These are phyloP conservation scores for Lasiosphaeris hirsuta DNA, from an alignment of 495 filamentous ascomycete species.

Conservation along the genomic window DNA sequence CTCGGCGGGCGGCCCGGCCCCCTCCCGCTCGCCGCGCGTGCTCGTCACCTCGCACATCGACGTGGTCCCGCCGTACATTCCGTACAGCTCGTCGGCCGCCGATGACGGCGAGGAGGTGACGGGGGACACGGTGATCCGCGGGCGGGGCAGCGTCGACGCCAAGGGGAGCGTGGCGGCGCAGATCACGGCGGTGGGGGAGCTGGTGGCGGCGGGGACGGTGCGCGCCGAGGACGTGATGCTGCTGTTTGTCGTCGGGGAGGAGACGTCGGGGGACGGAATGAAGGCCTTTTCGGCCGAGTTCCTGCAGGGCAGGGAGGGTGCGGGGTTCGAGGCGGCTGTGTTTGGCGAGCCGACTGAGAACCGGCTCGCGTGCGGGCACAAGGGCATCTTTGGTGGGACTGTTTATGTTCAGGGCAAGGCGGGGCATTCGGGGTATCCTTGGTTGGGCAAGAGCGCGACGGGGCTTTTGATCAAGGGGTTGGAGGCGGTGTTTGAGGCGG, in stretches of 20 bases:
- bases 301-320: slow-evolving; percentile 35
- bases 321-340: slow-evolving; percentile 57
- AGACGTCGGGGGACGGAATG: slow-evolving; percentile 84
- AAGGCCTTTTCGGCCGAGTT: slow-evolving; percentile 53
- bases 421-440: slow-evolving; percentile 86
- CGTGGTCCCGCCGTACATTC: slow-evolving; percentile 70
- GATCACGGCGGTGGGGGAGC: slow-evolving; percentile 61
- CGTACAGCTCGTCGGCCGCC: slow-evolving; percentile 46
- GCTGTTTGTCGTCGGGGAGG: slow-evolving; percentile 89
- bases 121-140: slow-evolving; percentile 39
- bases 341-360: slow-evolving; percentile 91
- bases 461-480: slow-evolving; percentile 69
- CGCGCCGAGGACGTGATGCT: slow-evolving; percentile 56
- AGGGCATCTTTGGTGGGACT: slow-evolving; percentile 67
- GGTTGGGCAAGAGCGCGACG: slow-evolving; percentile 76
- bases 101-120: slow-evolving; percentile 41
- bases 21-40: slow-evolving; percentile 49
- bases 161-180: slow-evolving; percentile 85
- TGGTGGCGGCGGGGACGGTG: slow-evolving; percentile 45
- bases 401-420: slow-evolving; percentile 70
- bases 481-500: slow-evolving; percentile 56
- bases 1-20: slow-evolving; percentile 24
- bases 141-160: slow-evolving; percentile 84
- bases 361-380: slow-evolving; percentile 84
- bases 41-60: slow-evolving; percentile 76